Conservation (phyloP, 2,329 filamentous ascomycete genomes). For the Talaromyces sp. region DNA sequence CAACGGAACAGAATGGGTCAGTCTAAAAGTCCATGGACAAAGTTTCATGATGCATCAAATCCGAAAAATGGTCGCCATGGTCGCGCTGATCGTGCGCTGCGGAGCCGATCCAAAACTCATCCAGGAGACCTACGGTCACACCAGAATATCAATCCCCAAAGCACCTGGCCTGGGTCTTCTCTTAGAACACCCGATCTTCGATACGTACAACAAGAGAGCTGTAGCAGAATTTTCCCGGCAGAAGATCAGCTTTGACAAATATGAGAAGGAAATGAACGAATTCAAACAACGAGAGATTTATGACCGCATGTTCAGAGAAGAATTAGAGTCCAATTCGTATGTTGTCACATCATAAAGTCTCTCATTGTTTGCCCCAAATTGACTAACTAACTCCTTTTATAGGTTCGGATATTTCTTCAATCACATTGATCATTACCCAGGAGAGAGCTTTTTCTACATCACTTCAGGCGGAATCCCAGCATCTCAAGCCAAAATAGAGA, state of each 20-base stretch:
- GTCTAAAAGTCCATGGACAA: slow-evolving; percentile 92
- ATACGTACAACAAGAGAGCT: slow-evolving; percentile 71
- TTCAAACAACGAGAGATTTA: slow-evolving; percentile 96
- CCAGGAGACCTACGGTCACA: slow-evolving; percentile 64
- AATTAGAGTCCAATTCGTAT: slow-evolving; percentile 82
- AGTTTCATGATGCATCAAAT: slow-evolving; percentile 99
- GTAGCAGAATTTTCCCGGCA: slow-evolving; percentile 62
- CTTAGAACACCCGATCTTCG: slow-evolving; percentile 87
- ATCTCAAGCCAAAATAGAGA: slow-evolving; percentile 32
- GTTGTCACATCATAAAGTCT: slow-evolving; percentile 31
- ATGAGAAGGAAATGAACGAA: slow-evolving; percentile 70
- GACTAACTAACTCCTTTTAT: slow-evolving; percentile 8
- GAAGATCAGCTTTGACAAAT: slow-evolving; percentile 72
- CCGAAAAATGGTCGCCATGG: slow-evolving; percentile 97
- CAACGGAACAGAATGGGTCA: slow-evolving; percentile 90
- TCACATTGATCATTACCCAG: slow-evolving; percentile 70
- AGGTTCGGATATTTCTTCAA: slow-evolving; percentile 76
- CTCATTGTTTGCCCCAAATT: not conserved
- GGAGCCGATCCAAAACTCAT: slow-evolving; percentile 72
- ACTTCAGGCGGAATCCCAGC: slow-evolving; percentile 65
- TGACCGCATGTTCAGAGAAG: slow-evolving; percentile 81
- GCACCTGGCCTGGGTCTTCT: slow-evolving; percentile 84
- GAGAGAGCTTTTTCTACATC: slow-evolving; percentile 69
- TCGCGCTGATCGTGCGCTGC: slow-evolving; percentile 75
- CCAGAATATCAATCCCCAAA: slow-evolving; percentile 84